phyloP scores from a whole-genome alignment of 352 stramenopile species.

The Phytophthora ramorum region DNA sequence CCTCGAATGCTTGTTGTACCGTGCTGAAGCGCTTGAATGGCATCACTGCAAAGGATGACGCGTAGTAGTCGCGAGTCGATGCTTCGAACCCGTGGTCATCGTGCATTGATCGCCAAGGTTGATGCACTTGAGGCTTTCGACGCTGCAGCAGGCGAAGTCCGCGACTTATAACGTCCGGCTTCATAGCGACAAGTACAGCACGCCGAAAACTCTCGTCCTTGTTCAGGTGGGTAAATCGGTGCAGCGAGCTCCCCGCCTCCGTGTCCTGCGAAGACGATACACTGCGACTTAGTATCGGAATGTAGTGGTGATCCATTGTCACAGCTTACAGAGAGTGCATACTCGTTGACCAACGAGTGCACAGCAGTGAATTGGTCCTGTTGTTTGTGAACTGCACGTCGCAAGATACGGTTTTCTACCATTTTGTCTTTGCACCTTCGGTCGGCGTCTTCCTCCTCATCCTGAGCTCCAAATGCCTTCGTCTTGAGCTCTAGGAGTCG shows the following conservation, averaged over 20 bases:
- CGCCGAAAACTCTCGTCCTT: slow-evolving; percentile 31
- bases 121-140: slow-evolving; percentile 37
- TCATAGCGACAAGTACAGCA: slow-evolving; percentile 35
- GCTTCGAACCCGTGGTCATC: slow-evolving; percentile 34
- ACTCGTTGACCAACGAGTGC: slow-evolving; percentile 41
- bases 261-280: slow-evolving; percentile 9
- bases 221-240: slow-evolving; percentile 48
- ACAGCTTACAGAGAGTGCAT: slow-evolving; percentile 34
- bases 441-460: slow-evolving; percentile 20
- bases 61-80: slow-evolving; percentile 34
- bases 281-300: background rate
- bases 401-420: slow-evolving; percentile 22
- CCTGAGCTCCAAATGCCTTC: slow-evolving; percentile 15
- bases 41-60: slow-evolving; percentile 36
- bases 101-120: slow-evolving; percentile 32
- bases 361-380: slow-evolving; percentile 39
- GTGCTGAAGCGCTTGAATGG: slow-evolving; percentile 41
- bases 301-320: background rate
- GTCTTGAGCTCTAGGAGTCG: slow-evolving; percentile 37
- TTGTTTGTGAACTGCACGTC: slow-evolving; percentile 23
- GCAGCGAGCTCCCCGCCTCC: slow-evolving; percentile 24
- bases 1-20: slow-evolving; percentile 42
- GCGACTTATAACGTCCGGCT: slow-evolving; percentile 38
- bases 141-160: slow-evolving; percentile 42
- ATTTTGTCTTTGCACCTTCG: slow-evolving; percentile 20